Conservation (phyloP, 2,329 filamentous ascomycete genomes). For the Pseudocercospora eumusae region DNA sequence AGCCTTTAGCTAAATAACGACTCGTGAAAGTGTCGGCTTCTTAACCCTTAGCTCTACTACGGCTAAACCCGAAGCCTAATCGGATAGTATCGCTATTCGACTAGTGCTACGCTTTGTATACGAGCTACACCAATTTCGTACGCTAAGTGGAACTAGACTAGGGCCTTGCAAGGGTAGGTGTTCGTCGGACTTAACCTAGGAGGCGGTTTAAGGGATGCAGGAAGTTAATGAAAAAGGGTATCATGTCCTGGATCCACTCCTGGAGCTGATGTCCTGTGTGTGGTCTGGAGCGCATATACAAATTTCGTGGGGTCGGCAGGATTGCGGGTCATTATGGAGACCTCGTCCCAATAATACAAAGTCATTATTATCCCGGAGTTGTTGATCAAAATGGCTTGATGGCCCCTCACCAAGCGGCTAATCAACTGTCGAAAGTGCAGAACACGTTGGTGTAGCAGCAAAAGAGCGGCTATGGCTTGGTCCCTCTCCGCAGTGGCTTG, state of each 20-base stretch:
- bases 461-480: neutral
- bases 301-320: conserved; percentile 19
- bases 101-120: too few species aligned
- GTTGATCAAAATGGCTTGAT: neutral
- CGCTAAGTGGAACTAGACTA: too few species aligned
- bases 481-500: neutral
- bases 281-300: conserved; percentile 14
- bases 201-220: neutral
- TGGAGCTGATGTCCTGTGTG: conserved; percentile 1
- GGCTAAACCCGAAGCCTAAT: too few species aligned
- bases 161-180: too few species aligned
- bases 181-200: too few species aligned
- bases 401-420: neutral
- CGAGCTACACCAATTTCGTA: too few species aligned
- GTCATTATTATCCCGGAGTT: neutral
- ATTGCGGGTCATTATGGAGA: conserved; percentile 11
- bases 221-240: neutral
- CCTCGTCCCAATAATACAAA: neutral
- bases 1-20: too few species aligned
- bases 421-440: neutral
- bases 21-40: too few species aligned
- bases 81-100: too few species aligned
- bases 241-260: conserved; percentile 8
- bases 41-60: too few species aligned
- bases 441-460: neutral